These are phyloP conservation scores for Trichosporon faecale DNA, from an alignment of 1,284 basidiomycete genomes.

Conservation along the genomic window DNA sequence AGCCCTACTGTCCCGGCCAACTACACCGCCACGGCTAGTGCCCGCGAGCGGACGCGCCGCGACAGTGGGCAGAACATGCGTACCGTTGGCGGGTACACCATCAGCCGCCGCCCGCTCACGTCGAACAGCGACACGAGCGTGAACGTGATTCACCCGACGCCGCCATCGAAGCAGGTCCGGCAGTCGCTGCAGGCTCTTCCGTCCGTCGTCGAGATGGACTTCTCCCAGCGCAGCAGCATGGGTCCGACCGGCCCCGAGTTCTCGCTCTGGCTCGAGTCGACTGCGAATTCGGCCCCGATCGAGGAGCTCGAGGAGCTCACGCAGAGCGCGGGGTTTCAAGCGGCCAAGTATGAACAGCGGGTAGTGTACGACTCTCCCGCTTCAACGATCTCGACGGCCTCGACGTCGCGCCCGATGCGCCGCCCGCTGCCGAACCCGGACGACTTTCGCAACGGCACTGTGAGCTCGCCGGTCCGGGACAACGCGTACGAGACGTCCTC, in stretches of 20 bases:
- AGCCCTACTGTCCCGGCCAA: neutral
- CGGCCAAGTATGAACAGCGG: neutral
- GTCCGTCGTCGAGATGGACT: neutral
- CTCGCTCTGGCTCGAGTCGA: constrained; percentile 9
- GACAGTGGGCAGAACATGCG: constrained; percentile 10
- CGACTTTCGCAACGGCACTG: neutral
- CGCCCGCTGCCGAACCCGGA: constrained; percentile 3
- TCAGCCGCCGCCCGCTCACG: neutral
- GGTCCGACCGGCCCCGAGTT: constrained; percentile 1
- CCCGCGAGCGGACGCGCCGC: constrained; percentile 11
- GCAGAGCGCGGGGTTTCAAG: neutral
- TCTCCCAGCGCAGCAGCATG: constrained; percentile 4
- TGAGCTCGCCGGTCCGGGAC: neutral
- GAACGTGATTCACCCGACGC: constrained; percentile 1
- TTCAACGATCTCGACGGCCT: neutral
- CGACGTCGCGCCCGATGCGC: neutral
- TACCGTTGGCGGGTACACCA: neutral
- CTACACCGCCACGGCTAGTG: constrained; percentile 13
- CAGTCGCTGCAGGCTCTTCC: neutral
- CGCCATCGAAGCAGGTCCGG: neutral
- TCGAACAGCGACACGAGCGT: neutral
- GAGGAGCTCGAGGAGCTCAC: constrained; percentile 13
- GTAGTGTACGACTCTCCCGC: constrained; percentile 1
- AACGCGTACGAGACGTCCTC: constrained; percentile 9
- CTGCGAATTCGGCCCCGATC: constrained; percentile 11